A percentile compares a stretch with the other conserved stretches of the same genome.
Conservation (phyloP, 768 basidiomycete species). For the Boletellus ananas region DNA sequence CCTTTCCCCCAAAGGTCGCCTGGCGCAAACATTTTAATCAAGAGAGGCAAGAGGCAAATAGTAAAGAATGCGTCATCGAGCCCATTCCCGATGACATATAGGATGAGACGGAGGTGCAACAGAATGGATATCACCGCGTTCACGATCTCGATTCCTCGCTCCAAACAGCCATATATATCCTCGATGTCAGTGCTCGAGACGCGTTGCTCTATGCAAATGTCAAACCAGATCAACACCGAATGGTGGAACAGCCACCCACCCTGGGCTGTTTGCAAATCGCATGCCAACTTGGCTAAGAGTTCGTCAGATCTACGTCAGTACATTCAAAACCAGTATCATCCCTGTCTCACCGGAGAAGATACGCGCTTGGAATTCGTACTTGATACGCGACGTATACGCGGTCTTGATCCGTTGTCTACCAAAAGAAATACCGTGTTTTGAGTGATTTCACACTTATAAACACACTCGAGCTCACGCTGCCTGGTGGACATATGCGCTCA, state of each 20-base stretch:
- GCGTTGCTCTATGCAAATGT: conserved; percentile 4
- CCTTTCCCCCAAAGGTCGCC: conserved; percentile 20
- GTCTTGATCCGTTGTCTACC: conserved; percentile 3
- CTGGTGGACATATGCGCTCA: conserved; percentile 16
- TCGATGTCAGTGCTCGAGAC: background rate
- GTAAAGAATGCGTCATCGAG: conserved; percentile 17
- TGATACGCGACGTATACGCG: conserved; percentile 15
- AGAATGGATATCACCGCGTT: conserved; percentile 15
- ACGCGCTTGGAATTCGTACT: conserved; percentile 19
- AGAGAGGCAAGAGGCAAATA: conserved; percentile 17
- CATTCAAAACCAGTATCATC: background rate
- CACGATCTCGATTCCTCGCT: conserved; percentile 6
- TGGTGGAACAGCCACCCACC: conserved; percentile 3
- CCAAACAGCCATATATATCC: conserved; percentile 10
- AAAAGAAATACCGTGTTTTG: background rate
- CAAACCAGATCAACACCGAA: background rate
- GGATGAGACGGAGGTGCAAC: conserved; percentile 22
- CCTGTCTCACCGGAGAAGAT: conserved; percentile 14
- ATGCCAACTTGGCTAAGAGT: conserved; percentile 14
- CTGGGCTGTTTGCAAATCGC: conserved; percentile 22
- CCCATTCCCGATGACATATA: conserved; percentile 13
- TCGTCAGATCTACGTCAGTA: background rate
- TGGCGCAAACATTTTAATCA: background rate
- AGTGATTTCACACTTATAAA: background rate
- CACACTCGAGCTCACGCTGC: conserved; percentile 13